These are phyloP conservation scores for Pulveroboletus sp. DNA, from an alignment of 768 basidiomycete genomes.

Conservation along the genomic window DNA sequence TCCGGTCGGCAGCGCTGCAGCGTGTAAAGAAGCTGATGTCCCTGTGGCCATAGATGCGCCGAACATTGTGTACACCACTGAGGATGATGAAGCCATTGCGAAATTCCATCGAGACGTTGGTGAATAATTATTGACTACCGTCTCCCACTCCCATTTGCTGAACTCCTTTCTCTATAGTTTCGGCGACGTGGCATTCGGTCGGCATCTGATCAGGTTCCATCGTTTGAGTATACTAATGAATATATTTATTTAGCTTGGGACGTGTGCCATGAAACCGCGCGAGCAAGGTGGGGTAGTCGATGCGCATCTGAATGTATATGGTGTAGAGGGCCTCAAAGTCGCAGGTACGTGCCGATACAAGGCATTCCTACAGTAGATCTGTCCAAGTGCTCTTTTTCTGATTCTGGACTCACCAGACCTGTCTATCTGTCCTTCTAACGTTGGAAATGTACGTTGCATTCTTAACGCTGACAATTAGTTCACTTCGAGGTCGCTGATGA, in stretches of 20 bases:
- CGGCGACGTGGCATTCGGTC: neutral
- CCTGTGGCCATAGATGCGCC: slow-evolving; percentile 27
- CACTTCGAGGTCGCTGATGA: neutral
- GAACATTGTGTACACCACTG: slow-evolving; percentile 30
- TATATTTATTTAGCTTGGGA: slow-evolving; percentile 46
- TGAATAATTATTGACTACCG: neutral
- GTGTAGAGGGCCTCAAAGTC: slow-evolving; percentile 56
- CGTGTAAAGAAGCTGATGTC: slow-evolving; percentile 10
- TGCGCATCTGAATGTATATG: slow-evolving; percentile 58
- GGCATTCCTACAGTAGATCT: slow-evolving; percentile 24
- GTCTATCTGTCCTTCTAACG: slow-evolving; percentile 28
- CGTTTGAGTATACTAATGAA: neutral
- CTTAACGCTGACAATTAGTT: no score
- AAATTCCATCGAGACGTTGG: slow-evolving; percentile 15
- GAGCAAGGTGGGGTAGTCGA: slow-evolving; percentile 64
- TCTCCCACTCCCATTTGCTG: no score
- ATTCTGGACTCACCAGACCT: no score
- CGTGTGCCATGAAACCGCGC: slow-evolving; percentile 67
- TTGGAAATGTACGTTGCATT: slow-evolving; percentile 18
- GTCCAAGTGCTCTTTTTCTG: no score
- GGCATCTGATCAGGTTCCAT: neutral
- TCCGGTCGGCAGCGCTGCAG: slow-evolving; percentile 24
- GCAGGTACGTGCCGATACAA: slow-evolving; percentile 40
- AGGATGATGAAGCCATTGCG: slow-evolving; percentile 34
- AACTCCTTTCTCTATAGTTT: no score